A percentile compares a stretch with the other conserved stretches of the same genome.
Evolutionary conservation across 805 yeast species (phyloP).

Genomic region (Monosporozyma servazzii): DNA sequence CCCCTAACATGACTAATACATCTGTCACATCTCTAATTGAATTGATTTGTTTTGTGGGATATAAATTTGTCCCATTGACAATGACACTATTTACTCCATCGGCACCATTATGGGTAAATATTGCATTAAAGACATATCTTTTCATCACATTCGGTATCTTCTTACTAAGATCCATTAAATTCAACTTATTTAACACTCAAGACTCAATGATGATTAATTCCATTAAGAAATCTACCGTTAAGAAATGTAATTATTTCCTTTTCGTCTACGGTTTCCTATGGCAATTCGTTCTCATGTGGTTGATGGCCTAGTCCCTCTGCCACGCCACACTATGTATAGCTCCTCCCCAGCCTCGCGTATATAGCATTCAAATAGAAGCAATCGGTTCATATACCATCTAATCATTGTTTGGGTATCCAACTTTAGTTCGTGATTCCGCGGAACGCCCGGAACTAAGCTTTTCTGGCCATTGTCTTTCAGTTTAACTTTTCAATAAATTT

Average conservation of each 20-base stretch:
- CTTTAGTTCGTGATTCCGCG: too few species aligned
- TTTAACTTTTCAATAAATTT: too few species aligned
- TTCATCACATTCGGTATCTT: slow-evolving; percentile 54
- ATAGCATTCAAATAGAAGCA: too few species aligned
- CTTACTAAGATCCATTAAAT: slow-evolving; percentile 47
- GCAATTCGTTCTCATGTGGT: slow-evolving; percentile 69
- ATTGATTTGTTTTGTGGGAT: slow-evolving; percentile 81
- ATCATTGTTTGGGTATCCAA: too few species aligned
- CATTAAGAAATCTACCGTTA: slow-evolving; percentile 52
- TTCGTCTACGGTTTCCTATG: slow-evolving; percentile 76
- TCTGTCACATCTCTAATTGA: slow-evolving; percentile 56
- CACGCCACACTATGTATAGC: background rate
- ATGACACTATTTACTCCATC: slow-evolving; percentile 46
- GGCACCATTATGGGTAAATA: slow-evolving; percentile 32
- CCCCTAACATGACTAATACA: slow-evolving; percentile 5
- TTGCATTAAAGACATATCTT: slow-evolving; percentile 42
- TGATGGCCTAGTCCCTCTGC: slow-evolving; percentile 37
- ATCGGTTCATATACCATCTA: too few species aligned
- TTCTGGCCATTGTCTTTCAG: too few species aligned
- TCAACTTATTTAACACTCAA: slow-evolving; percentile 38
- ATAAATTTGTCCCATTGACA: slow-evolving; percentile 80
- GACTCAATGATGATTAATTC: slow-evolving; percentile 33
- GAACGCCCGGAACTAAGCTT: too few species aligned
- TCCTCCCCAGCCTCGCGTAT: background rate
- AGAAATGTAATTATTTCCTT: slow-evolving; percentile 77